A percentile compares a stretch with the other conserved stretches of the same genome.
Evolutionary conservation across 1,284 basidiomycete genomes (phyloP).

Genomic region (Hymenochaete sp.): DNA sequence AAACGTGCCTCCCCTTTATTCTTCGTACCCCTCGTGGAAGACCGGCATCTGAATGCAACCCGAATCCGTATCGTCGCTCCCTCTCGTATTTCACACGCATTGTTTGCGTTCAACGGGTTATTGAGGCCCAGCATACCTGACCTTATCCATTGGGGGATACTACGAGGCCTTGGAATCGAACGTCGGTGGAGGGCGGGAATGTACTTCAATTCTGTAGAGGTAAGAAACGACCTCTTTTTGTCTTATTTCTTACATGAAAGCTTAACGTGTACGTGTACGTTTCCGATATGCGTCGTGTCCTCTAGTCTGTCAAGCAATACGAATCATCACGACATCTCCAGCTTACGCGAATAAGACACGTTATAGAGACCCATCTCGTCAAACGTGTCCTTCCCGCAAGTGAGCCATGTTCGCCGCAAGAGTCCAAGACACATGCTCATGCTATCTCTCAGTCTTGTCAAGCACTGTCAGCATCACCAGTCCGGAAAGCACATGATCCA

Average conservation of each 20-base stretch:
- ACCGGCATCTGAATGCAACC: slow-evolving; percentile 52
- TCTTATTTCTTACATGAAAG: slow-evolving; percentile 1
- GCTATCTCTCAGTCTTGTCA: too few species aligned
- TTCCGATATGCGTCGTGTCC: slow-evolving; percentile 4
- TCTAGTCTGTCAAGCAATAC: slow-evolving; percentile 50
- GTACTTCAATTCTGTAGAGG: slow-evolving; percentile 54
- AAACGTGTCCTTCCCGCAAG: slow-evolving; percentile 44
- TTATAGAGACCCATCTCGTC: slow-evolving; percentile 39
- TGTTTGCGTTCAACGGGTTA: slow-evolving; percentile 48
- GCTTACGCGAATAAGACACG: slow-evolving; percentile 39
- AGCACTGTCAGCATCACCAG: too few species aligned
- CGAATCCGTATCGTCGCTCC: slow-evolving; percentile 54
- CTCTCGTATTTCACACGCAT: slow-evolving; percentile 53
- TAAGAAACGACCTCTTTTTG: slow-evolving; percentile 31
- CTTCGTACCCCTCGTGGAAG: slow-evolving; percentile 42
- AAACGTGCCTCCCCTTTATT: slow-evolving; percentile 34
- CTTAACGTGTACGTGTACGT: slow-evolving; percentile 13
- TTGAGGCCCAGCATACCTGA: slow-evolving; percentile 57
- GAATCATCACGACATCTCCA: slow-evolving; percentile 43
- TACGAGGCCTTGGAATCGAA: slow-evolving; percentile 57
- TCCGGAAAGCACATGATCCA: too few species aligned
- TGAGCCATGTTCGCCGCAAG: slow-evolving; percentile 45
- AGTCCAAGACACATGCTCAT: too few species aligned
- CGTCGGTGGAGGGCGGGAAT: slow-evolving; percentile 51
- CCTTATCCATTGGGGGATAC: slow-evolving; percentile 56